phyloP scores from a whole-genome alignment of 768 basidiomycete genomes.

The Agrocybe praecox region DNA sequence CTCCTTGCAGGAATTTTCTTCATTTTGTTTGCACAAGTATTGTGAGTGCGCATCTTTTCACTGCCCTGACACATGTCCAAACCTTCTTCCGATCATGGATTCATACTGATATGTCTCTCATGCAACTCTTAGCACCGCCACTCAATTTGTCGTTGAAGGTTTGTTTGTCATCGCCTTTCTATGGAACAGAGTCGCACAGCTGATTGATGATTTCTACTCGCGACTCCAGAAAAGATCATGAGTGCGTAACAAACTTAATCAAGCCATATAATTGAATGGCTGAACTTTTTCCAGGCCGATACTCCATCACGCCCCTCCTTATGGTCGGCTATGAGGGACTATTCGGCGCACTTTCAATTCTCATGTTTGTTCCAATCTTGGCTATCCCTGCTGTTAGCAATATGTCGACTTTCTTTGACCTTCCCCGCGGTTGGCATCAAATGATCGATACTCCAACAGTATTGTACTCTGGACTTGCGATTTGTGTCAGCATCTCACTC shows the following conservation, averaged over 20 bases:
- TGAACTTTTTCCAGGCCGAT: conserved; percentile 44
- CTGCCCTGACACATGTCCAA: conserved; percentile 15
- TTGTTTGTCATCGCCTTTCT: conserved; percentile 14
- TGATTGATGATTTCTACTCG: conserved; percentile 1
- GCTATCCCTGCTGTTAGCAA: conserved; percentile 67
- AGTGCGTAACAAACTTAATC: conserved; percentile 29
- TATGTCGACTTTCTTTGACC: conserved; percentile 79
- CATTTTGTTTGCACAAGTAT: conserved; percentile 91
- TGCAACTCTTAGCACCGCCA: conserved; percentile 65
- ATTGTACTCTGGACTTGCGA: conserved; percentile 65
- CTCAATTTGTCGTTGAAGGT: conserved; percentile 91
- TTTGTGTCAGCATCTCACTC: conserved; percentile 73
- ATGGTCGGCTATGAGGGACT: conserved; percentile 96
- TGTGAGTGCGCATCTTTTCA: conserved; percentile 53
- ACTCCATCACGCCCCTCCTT: conserved; percentile 84
- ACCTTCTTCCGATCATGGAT: conserved; percentile 20
- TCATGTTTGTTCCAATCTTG: conserved; percentile 80
- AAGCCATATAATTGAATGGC: neutral
- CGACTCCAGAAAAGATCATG: conserved; percentile 82
- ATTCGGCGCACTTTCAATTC: conserved; percentile 82
- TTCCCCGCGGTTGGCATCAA: conserved; percentile 87
- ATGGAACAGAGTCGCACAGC: conserved; percentile 7
- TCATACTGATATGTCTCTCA: conserved; percentile 11
- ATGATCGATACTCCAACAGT: conserved; percentile 80
- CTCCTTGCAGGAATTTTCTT: conserved; percentile 75